Evolutionary conservation across 2,329 filamentous ascomycete species (phyloP), one percentile per base, ranked within the genome.

Genomic region (Colletotrichum sp.): DNA sequence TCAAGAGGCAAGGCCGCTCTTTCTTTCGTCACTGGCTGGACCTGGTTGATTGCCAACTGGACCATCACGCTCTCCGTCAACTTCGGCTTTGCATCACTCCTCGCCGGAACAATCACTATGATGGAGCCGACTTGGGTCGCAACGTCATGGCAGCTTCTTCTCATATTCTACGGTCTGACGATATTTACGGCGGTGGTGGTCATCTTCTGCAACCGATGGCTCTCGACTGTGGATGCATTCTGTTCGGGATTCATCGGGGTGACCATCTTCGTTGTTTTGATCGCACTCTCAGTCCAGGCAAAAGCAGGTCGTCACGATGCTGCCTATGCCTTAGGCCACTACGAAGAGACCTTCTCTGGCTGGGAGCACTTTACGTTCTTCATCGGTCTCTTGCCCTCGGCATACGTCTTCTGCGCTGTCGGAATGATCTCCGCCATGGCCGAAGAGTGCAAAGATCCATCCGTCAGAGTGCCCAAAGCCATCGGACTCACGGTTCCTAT

Each of bases 31-130:
- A 64, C 62, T 32, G 94, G 93, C 73, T 95, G 94, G 94, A 87
- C 93, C 29, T 95, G 94, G 82, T 90, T 95, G 22, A 92, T 95
- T 67, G 94, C 94, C 75, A 96, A 96, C 85, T 93, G 95, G 83
- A 95, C 93, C 78, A 96, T 96, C 79, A 95, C 94, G 0, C 87
- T 95, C 16, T 90, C 93, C 16, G 94, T 95, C 82, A 94, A 95
- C 86, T 95, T 95, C 80, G 94, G 93, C 6, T 95, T 94, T 5
- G 93, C 92, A 0, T 91, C 95, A 78, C 90, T 92, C 82, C 83
- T 90, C 72, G 87, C 90, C 72, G 88, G 86, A 16, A 90, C 89
- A 80, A 82, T 92, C 82, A 90, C 91, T 70, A 87, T 92, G 61
- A 91, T 91, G 75, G 85, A 89, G 69, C 83, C 83, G 3, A 82